These are phyloP conservation scores for Antarctomyces pellizariae DNA, from an alignment of 495 filamentous ascomycete species.

Conservation along the genomic window DNA sequence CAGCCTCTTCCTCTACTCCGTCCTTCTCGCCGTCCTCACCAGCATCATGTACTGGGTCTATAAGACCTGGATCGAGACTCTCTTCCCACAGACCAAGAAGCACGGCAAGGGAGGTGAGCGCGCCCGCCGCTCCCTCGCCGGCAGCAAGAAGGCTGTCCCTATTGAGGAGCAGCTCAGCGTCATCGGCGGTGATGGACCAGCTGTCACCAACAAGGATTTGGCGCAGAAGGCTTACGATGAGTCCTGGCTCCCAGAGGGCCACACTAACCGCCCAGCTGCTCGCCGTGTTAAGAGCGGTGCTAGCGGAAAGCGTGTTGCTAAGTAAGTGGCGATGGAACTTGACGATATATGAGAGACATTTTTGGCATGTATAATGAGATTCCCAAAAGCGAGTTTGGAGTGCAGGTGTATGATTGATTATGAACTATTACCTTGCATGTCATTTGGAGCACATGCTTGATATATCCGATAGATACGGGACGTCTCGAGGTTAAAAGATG, in stretches of 20 bases:
- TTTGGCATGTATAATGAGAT: too few species aligned
- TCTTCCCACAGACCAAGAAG: constrained; percentile 79
- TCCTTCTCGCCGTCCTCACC: constrained; percentile 55
- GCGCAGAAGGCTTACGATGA: constrained; percentile 58
- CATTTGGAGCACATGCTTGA: too few species aligned
- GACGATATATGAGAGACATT: too few species aligned
- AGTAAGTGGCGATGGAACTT: constrained; percentile 9
- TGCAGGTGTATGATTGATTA: too few species aligned
- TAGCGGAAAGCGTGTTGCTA: constrained; percentile 25
- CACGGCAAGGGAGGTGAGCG: constrained; percentile 34
- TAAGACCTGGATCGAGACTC: constrained; percentile 86
- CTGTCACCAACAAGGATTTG: constrained; percentile 31
- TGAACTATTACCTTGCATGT: too few species aligned
- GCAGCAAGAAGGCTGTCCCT: constrained; percentile 37
- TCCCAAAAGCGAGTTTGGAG: too few species aligned
- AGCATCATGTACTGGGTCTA: constrained; percentile 89
- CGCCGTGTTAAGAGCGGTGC: constrained; percentile 53
- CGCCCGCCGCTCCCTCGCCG: constrained; percentile 29
- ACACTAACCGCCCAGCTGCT: constrained; percentile 69
- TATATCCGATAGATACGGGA: too few species aligned
- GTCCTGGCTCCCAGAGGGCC: constrained; percentile 84
- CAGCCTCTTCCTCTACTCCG: constrained; percentile 91
- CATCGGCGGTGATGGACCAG: constrained; percentile 44
- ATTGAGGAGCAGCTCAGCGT: constrained; percentile 33
- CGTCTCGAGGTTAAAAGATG: too few species aligned